These are phyloP conservation scores for Eremothecium coryli DNA, from an alignment of 1,139 yeast genomes.

Conservation along the genomic window DNA sequence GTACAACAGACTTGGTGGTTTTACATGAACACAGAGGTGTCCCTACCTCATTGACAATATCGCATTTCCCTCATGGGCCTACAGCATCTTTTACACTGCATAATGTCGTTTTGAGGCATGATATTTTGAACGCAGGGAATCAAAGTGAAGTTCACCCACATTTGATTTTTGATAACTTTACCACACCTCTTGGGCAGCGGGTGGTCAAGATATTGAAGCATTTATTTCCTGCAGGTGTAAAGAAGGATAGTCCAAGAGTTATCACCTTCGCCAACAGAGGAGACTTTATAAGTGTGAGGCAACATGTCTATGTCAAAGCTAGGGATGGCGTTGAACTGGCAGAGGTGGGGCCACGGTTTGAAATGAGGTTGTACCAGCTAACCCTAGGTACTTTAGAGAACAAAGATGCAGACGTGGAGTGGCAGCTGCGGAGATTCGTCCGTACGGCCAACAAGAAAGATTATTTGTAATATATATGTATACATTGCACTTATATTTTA, in stretches of 20 bases:
- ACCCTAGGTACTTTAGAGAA: constrained; percentile 86
- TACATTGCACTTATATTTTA: background rate
- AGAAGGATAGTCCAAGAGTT: constrained; percentile 78
- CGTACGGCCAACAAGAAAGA: constrained; percentile 94
- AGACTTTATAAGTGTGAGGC: constrained; percentile 88
- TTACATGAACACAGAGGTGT: constrained; percentile 97
- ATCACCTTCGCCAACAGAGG: constrained; percentile 85
- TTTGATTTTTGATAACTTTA: constrained; percentile 82
- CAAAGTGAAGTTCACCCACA: constrained; percentile 91
- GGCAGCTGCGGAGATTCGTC: constrained; percentile 88
- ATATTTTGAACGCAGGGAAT: constrained; percentile 75
- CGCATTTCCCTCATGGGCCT: constrained; percentile 98
- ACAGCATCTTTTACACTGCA: constrained; percentile 90
- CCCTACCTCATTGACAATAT: constrained; percentile 84
- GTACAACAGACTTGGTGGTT: constrained; percentile 72
- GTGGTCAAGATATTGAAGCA: constrained; percentile 77
- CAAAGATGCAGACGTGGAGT: constrained; percentile 95
- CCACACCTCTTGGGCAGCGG: constrained; percentile 74
- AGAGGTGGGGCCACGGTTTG: constrained; percentile 97
- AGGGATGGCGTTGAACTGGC: constrained; percentile 85
- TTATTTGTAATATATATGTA: constrained; percentile 40
- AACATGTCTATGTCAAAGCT: constrained; percentile 85
- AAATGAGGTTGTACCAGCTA: constrained; percentile 85
- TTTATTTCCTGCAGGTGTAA: constrained; percentile 94
- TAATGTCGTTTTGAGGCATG: constrained; percentile 91